Evolutionary conservation across 2,329 filamentous ascomycete species (phyloP), one percentile per base, ranked within the genome.

Genomic region (Neonectria faginata): DNA sequence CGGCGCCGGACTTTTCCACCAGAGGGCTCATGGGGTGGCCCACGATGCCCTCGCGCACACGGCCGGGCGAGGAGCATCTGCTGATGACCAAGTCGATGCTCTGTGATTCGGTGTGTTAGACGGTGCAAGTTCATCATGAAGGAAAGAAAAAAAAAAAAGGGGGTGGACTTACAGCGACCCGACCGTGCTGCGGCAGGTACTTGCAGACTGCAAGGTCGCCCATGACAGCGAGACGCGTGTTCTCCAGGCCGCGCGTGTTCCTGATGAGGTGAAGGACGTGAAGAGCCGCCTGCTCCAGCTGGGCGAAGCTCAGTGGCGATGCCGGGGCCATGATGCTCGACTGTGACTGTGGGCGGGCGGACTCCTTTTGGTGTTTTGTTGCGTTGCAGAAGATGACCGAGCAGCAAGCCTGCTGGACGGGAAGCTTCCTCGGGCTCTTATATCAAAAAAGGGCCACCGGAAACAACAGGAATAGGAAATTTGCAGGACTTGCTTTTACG

Each of bases 241-340:
- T 74, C 55, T 75, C 73, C 25, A 75, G 41, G 7, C 73, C 73
- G 14, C 67, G 70, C 55, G 64, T 74, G 58, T 74, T 70, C 33
- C 69, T 62, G 92, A 97, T 83, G 93, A 97, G 79, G 96, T 94
- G 5, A 91, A 94, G 60, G 92, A 95, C 78, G 93, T 97, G 12
- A 92, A 97, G 79, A 90, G 91, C 73, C 90, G 94, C 74, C 86
- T 97, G 2, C 83, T 97, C 33, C 87, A 91, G 45, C 67, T 75
- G 72, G 65, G 69, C 70, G 66, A 75, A 73, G 62, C 63, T 74
- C 61, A 72, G 67, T 65, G 62, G 73, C 58, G 71, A 64, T 65
- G 62, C 51, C 56, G 68, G 68, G 47, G 67, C 61, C 71, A 73
- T 73, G 63, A 47, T 39, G 36, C 36, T 53, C 67, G 50, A 39